Conservation (phyloP, 192 early-diverging fungal genomes). For the Podila horticola region DNA sequence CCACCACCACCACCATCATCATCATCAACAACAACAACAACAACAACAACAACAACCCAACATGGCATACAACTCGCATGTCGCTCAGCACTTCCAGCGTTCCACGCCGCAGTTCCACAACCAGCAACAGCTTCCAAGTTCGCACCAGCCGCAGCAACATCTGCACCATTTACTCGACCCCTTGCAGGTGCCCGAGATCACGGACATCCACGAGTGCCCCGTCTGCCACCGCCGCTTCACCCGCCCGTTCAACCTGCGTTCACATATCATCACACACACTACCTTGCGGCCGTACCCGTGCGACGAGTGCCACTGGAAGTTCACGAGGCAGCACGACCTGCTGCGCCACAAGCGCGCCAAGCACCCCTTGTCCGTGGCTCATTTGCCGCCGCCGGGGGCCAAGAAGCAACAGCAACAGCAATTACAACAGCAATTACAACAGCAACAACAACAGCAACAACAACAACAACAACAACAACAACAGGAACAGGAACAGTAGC, state of each 20-base stretch:
- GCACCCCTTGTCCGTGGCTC: constrained; percentile 33
- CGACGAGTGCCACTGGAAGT: constrained; percentile 78
- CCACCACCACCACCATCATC: neutral
- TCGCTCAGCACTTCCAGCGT: constrained; percentile 2
- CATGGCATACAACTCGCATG: neutral
- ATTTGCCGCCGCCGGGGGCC: constrained; percentile 12
- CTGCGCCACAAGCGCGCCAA: constrained; percentile 43
- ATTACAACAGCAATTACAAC: constrained; percentile 2
- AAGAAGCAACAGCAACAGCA: constrained; percentile 13
- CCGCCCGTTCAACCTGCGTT: constrained; percentile 79
- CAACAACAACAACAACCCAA: constrained; percentile 8
- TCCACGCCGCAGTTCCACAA: constrained; percentile 3
- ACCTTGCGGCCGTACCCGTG: constrained; percentile 80
- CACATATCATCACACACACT: constrained; percentile 82
- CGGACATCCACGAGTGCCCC: constrained; percentile 41
- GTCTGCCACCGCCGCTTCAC: constrained; percentile 63
- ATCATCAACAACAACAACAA: constrained; percentile 2
- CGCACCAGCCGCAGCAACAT: constrained; percentile 23
- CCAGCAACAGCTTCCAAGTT: constrained; percentile 29
- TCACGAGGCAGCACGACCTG: constrained; percentile 69
- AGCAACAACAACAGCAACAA: constrained; percentile 11
- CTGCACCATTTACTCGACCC: constrained; percentile 40
- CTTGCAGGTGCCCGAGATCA: constrained; percentile 32
- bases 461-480: constrained; percentile 7
- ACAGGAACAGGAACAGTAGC: constrained; percentile 6